Evolutionary conservation across 352 stramenopile genomes (phyloP).

Genomic region (Pythium sukuiense): DNA sequence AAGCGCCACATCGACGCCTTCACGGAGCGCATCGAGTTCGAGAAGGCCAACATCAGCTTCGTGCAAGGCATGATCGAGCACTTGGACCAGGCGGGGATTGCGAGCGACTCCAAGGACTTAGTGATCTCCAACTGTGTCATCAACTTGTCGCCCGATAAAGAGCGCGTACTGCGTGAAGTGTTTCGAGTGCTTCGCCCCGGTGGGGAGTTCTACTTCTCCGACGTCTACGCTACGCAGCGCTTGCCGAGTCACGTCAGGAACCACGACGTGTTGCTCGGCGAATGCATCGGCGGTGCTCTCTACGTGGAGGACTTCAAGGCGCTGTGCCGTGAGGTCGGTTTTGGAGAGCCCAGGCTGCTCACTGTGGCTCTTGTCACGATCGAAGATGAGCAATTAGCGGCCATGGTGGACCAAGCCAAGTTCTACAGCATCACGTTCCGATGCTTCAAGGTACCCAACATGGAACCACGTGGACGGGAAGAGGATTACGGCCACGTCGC

Average conservation of each 20-base stretch:
- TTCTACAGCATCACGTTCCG: constrained; percentile 90
- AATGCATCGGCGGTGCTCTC: constrained; percentile 86
- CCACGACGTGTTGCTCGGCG: constrained; percentile 80
- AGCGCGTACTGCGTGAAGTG: constrained; percentile 77
- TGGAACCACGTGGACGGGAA: constrained; percentile 49
- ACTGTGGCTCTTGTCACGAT: constrained; percentile 66
- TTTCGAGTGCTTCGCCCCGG: constrained; percentile 76
- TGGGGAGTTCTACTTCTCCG: constrained; percentile 90
- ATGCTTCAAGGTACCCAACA: constrained; percentile 77
- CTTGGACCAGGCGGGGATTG: constrained; percentile 66
- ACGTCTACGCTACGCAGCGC: constrained; percentile 83
- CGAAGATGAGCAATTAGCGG: constrained; percentile 46
- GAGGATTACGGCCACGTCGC: constrained; percentile 92
- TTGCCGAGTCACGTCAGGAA: constrained; percentile 59
- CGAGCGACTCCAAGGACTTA: constrained; percentile 75
- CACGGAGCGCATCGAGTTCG: constrained; percentile 69
- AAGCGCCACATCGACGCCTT: constrained; percentile 62
- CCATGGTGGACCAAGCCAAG: constrained; percentile 63
- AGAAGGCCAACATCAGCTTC: constrained; percentile 78
- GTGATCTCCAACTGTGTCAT: constrained; percentile 93
- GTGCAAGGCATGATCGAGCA: constrained; percentile 83
- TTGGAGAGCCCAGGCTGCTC: constrained; percentile 85
- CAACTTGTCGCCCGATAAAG: constrained; percentile 89
- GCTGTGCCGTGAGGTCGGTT: constrained; percentile 69
- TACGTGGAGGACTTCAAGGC: constrained; percentile 92